Percentiles rank a stretch among this genome's conserved stretches.
Evolutionary conservation across 148 eudicot species (phyloP).

Genomic region (Vaccinium myrtillus): DNA sequence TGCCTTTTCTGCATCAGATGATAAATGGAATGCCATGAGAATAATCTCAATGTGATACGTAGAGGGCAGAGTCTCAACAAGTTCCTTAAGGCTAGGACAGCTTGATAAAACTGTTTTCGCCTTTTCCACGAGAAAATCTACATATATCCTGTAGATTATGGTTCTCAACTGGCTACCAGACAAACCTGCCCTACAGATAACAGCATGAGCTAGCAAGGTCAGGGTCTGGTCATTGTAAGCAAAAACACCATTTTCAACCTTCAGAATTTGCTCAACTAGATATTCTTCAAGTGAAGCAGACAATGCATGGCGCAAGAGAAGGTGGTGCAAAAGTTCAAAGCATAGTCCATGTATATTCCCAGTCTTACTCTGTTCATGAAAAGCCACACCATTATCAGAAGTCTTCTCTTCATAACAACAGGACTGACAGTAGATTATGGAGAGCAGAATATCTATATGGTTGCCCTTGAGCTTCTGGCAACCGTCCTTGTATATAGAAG

Average conservation of each 20-base stretch:
- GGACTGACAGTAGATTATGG: conserved; percentile 51
- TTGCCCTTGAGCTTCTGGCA: conserved; percentile 51
- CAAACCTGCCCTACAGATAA: conserved; percentile 59
- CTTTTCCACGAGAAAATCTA: conserved; percentile 59
- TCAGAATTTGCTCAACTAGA: conserved; percentile 63
- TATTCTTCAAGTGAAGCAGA: conserved; percentile 68
- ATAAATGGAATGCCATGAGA: conserved; percentile 85
- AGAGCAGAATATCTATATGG: conserved; percentile 71
- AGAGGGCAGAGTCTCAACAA: conserved; percentile 69
- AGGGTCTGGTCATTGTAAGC: conserved; percentile 75
- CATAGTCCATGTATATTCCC: conserved; percentile 64
- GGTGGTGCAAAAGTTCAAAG: conserved; percentile 73
- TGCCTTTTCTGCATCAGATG: conserved; percentile 78
- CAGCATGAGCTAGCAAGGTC: conserved; percentile 70
- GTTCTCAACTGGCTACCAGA: conserved; percentile 73
- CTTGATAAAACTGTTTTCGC: conserved; percentile 40
- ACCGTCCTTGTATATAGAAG: conserved; percentile 55
- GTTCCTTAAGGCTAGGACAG: conserved; percentile 47
- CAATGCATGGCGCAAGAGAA: conserved; percentile 51
- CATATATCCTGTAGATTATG: conserved; percentile 52
- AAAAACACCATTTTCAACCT: conserved; percentile 64
- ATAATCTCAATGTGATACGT: conserved; percentile 85
- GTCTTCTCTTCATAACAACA: conserved; percentile 50
- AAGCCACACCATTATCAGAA: conserved; percentile 42
- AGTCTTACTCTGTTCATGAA: conserved; percentile 52